Base-by-base conservation (phyloP, 1,284 basidiomycete species). In the Takashimella tepidaria region DNA sequence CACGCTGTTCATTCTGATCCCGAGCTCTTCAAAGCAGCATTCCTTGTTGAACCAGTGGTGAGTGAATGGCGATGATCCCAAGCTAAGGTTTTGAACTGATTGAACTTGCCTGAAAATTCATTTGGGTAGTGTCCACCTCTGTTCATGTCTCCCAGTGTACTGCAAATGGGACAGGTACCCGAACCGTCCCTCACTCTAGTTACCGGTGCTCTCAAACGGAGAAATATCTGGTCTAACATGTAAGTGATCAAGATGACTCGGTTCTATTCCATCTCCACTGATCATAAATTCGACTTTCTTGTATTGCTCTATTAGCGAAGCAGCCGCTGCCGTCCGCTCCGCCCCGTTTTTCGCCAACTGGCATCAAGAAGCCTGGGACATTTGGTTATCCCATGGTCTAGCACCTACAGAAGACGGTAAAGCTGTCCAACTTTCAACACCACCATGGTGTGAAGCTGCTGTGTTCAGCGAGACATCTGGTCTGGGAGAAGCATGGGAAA, bases 41-140 rank as follows among this genome's bases (percentile, higher is more conserved):
- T 91, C 45, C 79, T 93, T 10, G 75, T 93, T 23, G 92, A 97
- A 68, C 90, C 93, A 1, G 72, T 71, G 64, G 64, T 67, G 37
- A 42, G 62, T 0, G 80, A 89, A 51, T 19, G n/a, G 11, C 11
- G 11, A 11, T 11, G 37, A 19, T 11, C 11, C 11, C 37, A 19
- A 11, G 37, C 11, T 19, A 40, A 40, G 11, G 21, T 11, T 16
- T 42, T 24, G 31, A 21, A 22, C 50, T 24, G 41, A 57, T 41
- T 25, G 20, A 27, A 43, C 31, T 37, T 16, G 31, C 10, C 31
- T 37, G n/a, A n/a, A n/a, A n/a, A n/a, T n/a, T n/a, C n/a, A n/a
- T n/a, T n/a, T n/a, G n/a, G n/a, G n/a, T 37, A 5, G 24, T 31
- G 25, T 31, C 27, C 16, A 16, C 31, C 23, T 26, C 4, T 46